Conservation (phyloP, 495 filamentous ascomycete genomes). For the Parmelia sp. region DNA sequence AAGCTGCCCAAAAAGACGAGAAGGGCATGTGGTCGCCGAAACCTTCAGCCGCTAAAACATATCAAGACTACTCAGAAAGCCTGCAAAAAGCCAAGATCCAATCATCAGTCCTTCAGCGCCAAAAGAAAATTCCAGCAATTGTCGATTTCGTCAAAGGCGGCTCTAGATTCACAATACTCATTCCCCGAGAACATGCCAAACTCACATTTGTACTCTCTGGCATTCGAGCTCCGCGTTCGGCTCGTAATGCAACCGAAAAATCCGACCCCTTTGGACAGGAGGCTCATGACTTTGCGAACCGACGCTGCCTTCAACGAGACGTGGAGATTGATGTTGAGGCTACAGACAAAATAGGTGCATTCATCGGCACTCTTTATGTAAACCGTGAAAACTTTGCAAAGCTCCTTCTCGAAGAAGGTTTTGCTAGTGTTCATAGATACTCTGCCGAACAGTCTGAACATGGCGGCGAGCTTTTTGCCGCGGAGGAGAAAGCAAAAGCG, state of each 20-base stretch:
- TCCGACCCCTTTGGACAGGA: conserved; percentile 94
- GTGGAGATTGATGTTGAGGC: conserved; percentile 95
- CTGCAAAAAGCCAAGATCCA: conserved; percentile 93
- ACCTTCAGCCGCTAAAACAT: conserved; percentile 68
- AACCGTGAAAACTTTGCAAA: conserved; percentile 97
- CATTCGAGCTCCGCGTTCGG: conserved; percentile 85
- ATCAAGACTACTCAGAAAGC: conserved; percentile 83
- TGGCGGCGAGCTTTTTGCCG: conserved; percentile 76
- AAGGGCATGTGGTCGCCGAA: conserved; percentile 95
- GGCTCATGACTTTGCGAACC: conserved; percentile 83
- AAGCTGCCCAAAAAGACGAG: conserved; percentile 71
- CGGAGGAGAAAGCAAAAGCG: conserved; percentile 82
- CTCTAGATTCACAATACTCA: conserved; percentile 85
- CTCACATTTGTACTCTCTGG: conserved; percentile 92
- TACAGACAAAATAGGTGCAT: conserved; percentile 92
- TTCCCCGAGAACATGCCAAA: conserved; percentile 90
- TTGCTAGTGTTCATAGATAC: conserved; percentile 86
- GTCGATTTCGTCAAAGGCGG: conserved; percentile 97
- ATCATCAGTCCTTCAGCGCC: conserved; percentile 74
- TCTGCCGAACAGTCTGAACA: conserved; percentile 94
- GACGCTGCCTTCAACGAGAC: conserved; percentile 85
- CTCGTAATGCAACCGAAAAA: conserved; percentile 70
- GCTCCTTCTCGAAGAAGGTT: conserved; percentile 84
- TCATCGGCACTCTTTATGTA: conserved; percentile 90
- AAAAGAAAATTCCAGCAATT: conserved; percentile 86